Percentiles rank a stretch among this genome's conserved stretches.
These are phyloP conservation scores for Crotalaria pallida DNA, from an alignment of 306 rosid genomes.

Conservation along the genomic window DNA sequence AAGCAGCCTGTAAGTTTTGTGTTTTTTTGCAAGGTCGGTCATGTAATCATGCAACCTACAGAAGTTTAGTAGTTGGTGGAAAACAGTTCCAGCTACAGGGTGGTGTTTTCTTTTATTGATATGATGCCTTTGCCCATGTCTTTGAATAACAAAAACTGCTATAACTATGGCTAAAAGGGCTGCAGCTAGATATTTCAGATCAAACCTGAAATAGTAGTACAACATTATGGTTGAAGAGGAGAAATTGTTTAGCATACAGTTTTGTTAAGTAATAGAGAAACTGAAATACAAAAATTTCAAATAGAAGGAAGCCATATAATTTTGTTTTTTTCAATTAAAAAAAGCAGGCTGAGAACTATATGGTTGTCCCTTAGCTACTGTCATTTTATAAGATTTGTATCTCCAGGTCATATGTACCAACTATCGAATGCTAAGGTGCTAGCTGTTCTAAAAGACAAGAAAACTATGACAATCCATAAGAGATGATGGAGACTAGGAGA, in stretches of 20 bases:
- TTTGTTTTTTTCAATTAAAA: not conserved
- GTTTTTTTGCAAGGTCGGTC: slow-evolving; percentile 44
- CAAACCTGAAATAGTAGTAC: not conserved
- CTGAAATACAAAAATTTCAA: not conserved
- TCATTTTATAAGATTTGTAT: not conserved
- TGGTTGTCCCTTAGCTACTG: not conserved
- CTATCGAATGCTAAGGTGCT: not conserved
- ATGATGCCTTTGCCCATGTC: not conserved
- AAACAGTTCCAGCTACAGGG: slow-evolving; percentile 34
- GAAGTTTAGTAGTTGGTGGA: slow-evolving; percentile 49
- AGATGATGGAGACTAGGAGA: not conserved
- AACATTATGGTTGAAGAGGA: not conserved
- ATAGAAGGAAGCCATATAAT: not conserved
- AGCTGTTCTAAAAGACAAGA: not conserved
- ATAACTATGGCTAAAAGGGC: not conserved
- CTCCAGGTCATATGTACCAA: too few species aligned
- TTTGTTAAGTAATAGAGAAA: not conserved
- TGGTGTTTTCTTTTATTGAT: not conserved
- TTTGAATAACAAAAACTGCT: not conserved
- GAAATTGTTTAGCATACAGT: not conserved
- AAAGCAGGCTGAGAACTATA: not conserved
- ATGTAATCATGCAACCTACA: slow-evolving; percentile 37
- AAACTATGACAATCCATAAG: not conserved
- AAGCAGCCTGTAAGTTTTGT: slow-evolving; percentile 51
- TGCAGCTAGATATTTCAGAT: not conserved